These are phyloP conservation scores for Monosporozyma yasuniensis DNA, from an alignment of 805 yeast genomes.

Conservation along the genomic window DNA sequence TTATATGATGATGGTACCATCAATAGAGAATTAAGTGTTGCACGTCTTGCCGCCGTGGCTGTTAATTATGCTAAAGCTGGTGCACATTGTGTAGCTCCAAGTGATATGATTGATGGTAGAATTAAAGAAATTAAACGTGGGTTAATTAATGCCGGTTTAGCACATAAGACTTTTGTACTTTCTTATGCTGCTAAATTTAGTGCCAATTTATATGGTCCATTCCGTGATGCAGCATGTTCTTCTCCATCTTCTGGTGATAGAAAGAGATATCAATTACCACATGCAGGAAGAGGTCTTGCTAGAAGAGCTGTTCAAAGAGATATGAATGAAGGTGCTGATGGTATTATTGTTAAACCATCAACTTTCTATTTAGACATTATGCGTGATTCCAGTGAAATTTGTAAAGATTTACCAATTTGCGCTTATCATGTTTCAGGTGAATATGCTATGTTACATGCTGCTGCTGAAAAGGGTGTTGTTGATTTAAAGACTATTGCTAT, in stretches of 20 bases:
- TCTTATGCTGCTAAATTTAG: constrained; percentile 91
- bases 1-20: constrained; percentile 80
- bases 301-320: constrained; percentile 85
- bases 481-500: constrained; percentile 72
- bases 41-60: constrained; percentile 87
- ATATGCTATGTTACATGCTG: constrained; percentile 96
- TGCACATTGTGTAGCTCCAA: constrained; percentile 91
- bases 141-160: constrained; percentile 67
- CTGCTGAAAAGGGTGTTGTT: constrained; percentile 88
- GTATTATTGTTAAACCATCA: constrained; percentile 90
- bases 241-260: constrained; percentile 87
- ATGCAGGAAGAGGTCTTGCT: constrained; percentile 88
- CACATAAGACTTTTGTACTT: constrained; percentile 83
- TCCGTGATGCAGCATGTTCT: constrained; percentile 95
- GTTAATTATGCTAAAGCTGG: constrained; percentile 94
- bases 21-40: constrained; percentile 63
- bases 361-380: constrained; percentile 90
- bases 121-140: constrained; percentile 81
- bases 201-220: constrained; percentile 90
- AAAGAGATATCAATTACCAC: constrained; percentile 85
- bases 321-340: constrained; percentile 88
- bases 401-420: constrained; percentile 79
- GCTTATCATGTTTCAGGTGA: constrained; percentile 97
- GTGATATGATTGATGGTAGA: constrained; percentile 97
- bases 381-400: constrained; percentile 75